Conservation (phyloP, 495 filamentous ascomycete genomes). For the Podospora tetraspora region DNA sequence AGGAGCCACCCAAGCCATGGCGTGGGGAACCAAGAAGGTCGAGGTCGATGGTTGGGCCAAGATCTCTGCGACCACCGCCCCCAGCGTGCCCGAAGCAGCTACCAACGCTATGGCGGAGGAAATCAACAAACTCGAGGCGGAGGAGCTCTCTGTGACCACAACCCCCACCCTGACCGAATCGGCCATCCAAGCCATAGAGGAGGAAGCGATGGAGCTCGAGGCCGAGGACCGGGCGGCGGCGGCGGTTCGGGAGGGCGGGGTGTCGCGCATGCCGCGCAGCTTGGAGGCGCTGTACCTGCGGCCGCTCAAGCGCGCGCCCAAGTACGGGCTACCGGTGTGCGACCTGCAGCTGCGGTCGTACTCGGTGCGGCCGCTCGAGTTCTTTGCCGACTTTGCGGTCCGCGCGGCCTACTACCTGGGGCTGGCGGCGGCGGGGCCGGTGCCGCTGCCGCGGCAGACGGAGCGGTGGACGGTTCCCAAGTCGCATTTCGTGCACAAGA, state of each 20-base stretch:
- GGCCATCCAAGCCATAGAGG: background rate
- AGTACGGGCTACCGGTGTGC: constrained; percentile 75
- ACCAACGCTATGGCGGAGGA: background rate
- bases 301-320: constrained; percentile 68
- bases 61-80: background rate
- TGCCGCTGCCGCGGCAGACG: constrained; percentile 79
- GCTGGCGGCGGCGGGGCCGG: constrained; percentile 78
- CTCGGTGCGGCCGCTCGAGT: constrained; percentile 82
- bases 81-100: background rate
- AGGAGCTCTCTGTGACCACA: background rate
- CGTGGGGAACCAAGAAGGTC: background rate
- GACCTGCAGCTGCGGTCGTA: constrained; percentile 92
- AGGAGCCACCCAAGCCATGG: background rate
- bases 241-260: background rate
- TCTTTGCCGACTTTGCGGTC: constrained; percentile 91
- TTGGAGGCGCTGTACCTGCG: constrained; percentile 75
- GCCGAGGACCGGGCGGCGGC: background rate
- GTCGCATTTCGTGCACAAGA: constrained; percentile 90
- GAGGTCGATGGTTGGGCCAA: background rate
- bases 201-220: background rate
- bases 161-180: background rate
- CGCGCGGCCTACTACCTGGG: constrained; percentile 91
- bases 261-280: constrained; percentile 26
- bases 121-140: background rate
- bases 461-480: constrained; percentile 93